Base-by-base conservation (phyloP, 1,284 basidiomycete genomes). In the Papiliotrema terrestris region DNA sequence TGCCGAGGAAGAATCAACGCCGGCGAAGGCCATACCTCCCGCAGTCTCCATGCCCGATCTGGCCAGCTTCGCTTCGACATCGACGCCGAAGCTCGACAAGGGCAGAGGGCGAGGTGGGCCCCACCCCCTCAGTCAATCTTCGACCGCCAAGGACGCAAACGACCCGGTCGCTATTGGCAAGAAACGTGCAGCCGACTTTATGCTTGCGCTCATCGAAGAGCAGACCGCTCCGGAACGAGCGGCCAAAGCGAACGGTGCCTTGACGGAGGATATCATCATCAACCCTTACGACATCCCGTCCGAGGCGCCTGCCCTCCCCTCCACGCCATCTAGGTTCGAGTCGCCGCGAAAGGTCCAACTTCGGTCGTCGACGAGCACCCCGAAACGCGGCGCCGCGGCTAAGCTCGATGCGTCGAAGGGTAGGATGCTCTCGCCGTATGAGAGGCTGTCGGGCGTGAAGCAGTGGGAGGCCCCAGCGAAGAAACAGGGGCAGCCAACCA, bases 351-450 rank as follows among this genome's bases (percentile, higher is more conserved):
- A 60, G 47, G 52, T 57, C 14, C 52, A 50, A 14, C 45, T 60
- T 20, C 48, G 53, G 9, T 41, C 53, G 2, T 43, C 51, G 1
- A 32, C 58, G n/a, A 36, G 52, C 43, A 67, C 66, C 2, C 66
- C 70, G 0, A 60, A 55, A 6, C 58, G 73, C 32, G 73, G 73
- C n/a, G 73, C 73, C 0, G 73, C 73, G 0, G 69, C 66, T 35
- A 66, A 67, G 56, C 58, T 75, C 26, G 73, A 67, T 38, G 56
- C 55, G 9, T 38, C 57, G 32, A 62, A 58, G 42, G 57, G 56
- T 17, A 47, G 47, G 37, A 47, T 26, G 41, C 38, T 56, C 38
- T 60, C 60, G 2, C 60, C 62, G 1, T 55, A 64, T 19, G 64
- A 66, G 54, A 52, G 58, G 49, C 55, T 66, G n/a, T 54, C 54